Evolutionary conservation across 805 yeast genomes (phyloP).

Genomic region (Kuraishia piskuri): DNA sequence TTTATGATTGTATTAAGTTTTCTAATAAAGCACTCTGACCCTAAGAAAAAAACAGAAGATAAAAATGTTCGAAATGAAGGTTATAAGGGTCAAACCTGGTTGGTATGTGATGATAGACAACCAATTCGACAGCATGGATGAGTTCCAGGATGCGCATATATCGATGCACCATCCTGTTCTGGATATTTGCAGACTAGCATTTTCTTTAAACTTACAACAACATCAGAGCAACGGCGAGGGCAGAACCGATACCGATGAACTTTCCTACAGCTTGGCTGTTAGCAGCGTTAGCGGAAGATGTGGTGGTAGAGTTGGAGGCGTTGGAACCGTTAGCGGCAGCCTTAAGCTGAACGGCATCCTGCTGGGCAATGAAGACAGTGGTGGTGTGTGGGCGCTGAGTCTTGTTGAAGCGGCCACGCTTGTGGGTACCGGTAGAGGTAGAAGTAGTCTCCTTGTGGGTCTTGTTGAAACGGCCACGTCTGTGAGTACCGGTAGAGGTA

Average conservation of each 20-base stretch:
- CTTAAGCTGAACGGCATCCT: conserved; percentile 6
- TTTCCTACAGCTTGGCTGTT: not conserved
- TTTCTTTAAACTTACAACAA: not conserved
- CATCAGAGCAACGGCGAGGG: conserved; percentile 4
- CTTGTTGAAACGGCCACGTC: conserved; percentile 47
- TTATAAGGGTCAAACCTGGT: not conserved
- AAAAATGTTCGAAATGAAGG: not conserved
- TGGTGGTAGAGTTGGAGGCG: conserved; percentile 1
- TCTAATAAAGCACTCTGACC: not conserved
- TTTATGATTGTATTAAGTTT: not conserved
- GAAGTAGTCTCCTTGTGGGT: conserved; percentile 24
- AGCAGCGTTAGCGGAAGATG: conserved; percentile 1
- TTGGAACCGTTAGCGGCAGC: conserved; percentile 4
- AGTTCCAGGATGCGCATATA: not conserved
- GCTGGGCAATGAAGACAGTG: conserved; percentile 17
- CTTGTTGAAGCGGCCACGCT: conserved; percentile 41
- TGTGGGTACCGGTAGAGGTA: conserved; percentile 31
- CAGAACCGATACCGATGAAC: conserved; percentile 5
- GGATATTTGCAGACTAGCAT: not conserved
- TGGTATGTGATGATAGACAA: not conserved
- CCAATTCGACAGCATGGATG: not conserved
- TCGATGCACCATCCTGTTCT: not conserved
- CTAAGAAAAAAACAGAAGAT: not conserved
- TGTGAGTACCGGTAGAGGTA: conserved; percentile 35
- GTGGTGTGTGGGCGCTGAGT: conserved; percentile 23